A percentile compares a stretch with the other conserved stretches of the same genome.
Conservation (phyloP, 1,139 yeast genomes). For the Kazachstania sp. region DNA sequence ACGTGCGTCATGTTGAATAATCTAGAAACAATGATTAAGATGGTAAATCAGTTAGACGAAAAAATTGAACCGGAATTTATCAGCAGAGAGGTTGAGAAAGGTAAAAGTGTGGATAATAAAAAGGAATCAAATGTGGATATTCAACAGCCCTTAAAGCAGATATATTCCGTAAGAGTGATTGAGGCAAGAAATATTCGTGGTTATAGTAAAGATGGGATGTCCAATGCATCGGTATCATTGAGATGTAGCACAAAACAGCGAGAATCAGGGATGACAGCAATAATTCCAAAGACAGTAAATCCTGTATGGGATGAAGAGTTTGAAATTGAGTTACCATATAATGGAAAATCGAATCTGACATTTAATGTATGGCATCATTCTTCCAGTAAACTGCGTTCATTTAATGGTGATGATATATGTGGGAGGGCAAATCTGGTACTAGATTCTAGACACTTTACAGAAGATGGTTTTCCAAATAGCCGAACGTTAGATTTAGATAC, state of each 20-base stretch:
- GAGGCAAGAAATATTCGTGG: slow-evolving; percentile 65
- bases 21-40: slow-evolving; percentile 51
- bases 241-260: slow-evolving; percentile 50
- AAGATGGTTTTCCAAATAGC: slow-evolving; percentile 62
- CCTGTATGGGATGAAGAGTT: slow-evolving; percentile 91
- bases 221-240: slow-evolving; percentile 63
- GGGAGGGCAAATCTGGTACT: slow-evolving; percentile 59
- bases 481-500: slow-evolving; percentile 54
- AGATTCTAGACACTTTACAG: slow-evolving; percentile 57
- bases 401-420: slow-evolving; percentile 54
- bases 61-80: slow-evolving; percentile 54
- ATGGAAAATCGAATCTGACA: slow-evolving; percentile 37
- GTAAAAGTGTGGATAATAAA: slow-evolving; percentile 20
- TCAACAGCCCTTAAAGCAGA: slow-evolving; percentile 33
- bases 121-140: slow-evolving; percentile 30
- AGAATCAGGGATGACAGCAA: slow-evolving; percentile 65
- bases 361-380: slow-evolving; percentile 71
- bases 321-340: slow-evolving; percentile 43
- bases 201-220: slow-evolving; percentile 42
- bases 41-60: slow-evolving; percentile 53
- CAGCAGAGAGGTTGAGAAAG: slow-evolving; percentile 40
- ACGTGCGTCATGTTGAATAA: slow-evolving; percentile 76
- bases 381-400: slow-evolving; percentile 22
- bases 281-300: slow-evolving; percentile 49
- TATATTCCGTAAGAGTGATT: slow-evolving; percentile 58